Conservation (phyloP, 2,329 filamentous ascomycete species). For the Epichloe amarillans region DNA sequence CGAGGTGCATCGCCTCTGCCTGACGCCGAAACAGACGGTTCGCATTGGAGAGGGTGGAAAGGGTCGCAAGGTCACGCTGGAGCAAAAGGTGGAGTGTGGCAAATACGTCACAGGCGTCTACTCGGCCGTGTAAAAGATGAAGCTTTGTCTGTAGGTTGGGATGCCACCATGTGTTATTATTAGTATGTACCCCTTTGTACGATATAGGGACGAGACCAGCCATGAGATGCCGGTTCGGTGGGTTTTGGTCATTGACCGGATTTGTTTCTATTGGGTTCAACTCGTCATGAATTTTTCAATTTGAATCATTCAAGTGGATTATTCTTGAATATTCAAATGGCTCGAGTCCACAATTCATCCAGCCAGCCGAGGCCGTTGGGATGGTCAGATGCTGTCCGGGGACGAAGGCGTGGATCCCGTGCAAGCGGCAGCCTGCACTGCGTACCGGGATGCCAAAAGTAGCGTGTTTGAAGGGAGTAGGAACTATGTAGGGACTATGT, state of each 20-base stretch:
- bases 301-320: too few relatives aligned
- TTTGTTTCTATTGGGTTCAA: too few relatives aligned
- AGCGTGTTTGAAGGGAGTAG: too few relatives aligned
- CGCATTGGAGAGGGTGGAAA: constrained; percentile 43
- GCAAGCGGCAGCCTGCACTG: not conserved
- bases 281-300: too few relatives aligned
- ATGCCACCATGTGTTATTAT: not conserved
- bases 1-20: constrained; percentile 62
- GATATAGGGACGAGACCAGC: not conserved
- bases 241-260: too few relatives aligned
- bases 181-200: not conserved
- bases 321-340: too few relatives aligned
- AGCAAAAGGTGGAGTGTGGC: constrained; percentile 83
- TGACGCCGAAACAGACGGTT: constrained; percentile 64
- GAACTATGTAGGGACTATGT: too few relatives aligned
- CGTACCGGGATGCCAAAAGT: not conserved
- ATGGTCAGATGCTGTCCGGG: not conserved
- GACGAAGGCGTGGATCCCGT: not conserved
- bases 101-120: constrained; percentile 73
- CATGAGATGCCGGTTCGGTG: too few relatives aligned
- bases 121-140: constrained; percentile 38
- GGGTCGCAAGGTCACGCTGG: constrained; percentile 59
- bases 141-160: not conserved
- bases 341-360: not conserved
- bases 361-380: not conserved